Conservation (phyloP, 2,329 filamentous ascomycete species). For the Colletotrichum cereale region DNA sequence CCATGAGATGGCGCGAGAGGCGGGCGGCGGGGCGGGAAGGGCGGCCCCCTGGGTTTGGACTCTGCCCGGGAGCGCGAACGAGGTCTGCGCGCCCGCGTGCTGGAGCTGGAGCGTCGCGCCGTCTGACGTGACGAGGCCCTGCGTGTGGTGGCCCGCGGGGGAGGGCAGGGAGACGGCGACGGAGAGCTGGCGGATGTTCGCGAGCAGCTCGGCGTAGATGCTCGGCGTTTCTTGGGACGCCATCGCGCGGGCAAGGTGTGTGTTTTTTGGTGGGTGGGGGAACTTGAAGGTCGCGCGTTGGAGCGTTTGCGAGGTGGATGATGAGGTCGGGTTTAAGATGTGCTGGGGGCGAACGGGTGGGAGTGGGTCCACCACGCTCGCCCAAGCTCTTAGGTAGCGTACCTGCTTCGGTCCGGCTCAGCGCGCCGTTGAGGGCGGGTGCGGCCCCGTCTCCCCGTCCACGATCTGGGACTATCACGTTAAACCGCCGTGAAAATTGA, state of each 20-base stretch:
- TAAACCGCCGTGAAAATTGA: background rate
- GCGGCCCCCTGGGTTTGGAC: conserved; percentile 46
- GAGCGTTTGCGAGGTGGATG: conserved; percentile 2
- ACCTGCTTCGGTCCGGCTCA: background rate
- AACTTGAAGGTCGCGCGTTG: background rate
- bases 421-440: background rate
- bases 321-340: conserved; percentile 27
- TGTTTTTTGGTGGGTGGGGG: background rate
- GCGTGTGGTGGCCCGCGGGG: conserved; percentile 57
- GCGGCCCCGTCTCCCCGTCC: background rate
- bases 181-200: conserved; percentile 74
- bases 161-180: conserved; percentile 65
- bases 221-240: conserved; percentile 34
- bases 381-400: background rate
- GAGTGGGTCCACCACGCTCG: background rate
- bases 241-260: conserved; percentile 14
- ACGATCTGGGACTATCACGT: background rate
- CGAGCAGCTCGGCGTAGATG: conserved; percentile 74
- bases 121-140: conserved; percentile 57
- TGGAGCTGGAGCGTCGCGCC: conserved; percentile 60
- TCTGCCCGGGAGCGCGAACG: conserved; percentile 58
- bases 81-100: conserved; percentile 56
- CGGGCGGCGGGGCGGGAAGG: conserved; percentile 53
- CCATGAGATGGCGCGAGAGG: conserved; percentile 58
- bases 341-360: background rate